Evolutionary conservation across 306 rosid genomes (phyloP).

Genomic region (Senna tora): DNA sequence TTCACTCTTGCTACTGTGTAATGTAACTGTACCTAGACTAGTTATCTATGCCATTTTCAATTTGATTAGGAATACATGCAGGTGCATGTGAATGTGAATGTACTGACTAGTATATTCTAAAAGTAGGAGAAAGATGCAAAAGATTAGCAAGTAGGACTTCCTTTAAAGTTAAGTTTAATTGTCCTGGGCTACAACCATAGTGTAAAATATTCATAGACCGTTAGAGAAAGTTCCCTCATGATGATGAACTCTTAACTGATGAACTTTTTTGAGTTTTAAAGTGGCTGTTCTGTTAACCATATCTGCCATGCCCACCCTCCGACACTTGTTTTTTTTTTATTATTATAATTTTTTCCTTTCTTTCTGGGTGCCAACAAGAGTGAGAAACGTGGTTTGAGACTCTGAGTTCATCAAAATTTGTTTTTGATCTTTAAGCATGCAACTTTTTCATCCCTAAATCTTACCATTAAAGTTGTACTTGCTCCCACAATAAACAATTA

Average conservation of each 20-base stretch:
- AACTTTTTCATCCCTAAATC: no score
- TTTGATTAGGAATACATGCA: neutral
- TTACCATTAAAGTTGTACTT: no score
- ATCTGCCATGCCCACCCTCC: neutral
- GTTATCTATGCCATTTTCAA: slow-evolving; percentile 2
- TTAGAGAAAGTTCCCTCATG: neutral
- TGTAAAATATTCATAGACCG: neutral
- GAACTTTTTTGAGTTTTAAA: neutral
- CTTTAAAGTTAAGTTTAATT: neutral
- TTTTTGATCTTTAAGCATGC: neutral
- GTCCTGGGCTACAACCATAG: neutral
- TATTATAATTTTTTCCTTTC: neutral
- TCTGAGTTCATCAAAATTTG: no score
- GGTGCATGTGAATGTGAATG: slow-evolving; percentile 13
- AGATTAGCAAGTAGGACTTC: slow-evolving; percentile 10
- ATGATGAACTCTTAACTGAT: neutral
- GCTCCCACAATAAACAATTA: no score
- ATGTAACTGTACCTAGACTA: neutral
- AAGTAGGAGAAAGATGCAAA: neutral
- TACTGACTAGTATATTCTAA: neutral
- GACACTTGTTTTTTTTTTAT: neutral
- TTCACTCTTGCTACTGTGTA: slow-evolving; percentile 47
- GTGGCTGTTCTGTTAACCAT: neutral
- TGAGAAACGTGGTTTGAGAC: no score
- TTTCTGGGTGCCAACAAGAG: neutral